phyloP scores from a whole-genome alignment of 495 filamentous ascomycete genomes.

The Aspergillus avenaceus region DNA sequence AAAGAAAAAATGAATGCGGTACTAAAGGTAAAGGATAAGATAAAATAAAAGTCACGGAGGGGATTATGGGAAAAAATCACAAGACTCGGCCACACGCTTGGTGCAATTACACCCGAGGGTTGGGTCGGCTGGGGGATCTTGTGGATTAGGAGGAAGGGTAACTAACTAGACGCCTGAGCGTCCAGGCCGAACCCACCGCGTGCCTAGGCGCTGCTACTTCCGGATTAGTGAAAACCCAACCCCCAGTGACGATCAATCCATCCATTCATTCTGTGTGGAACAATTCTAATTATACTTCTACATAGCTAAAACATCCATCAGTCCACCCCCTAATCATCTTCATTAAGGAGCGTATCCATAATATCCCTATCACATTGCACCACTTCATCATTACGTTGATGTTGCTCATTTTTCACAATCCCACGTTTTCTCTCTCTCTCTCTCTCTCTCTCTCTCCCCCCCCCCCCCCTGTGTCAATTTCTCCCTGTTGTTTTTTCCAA shows the following conservation, averaged over 20 bases:
- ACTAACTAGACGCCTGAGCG: slow-evolving; percentile 12
- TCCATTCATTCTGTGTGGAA: slow-evolving; percentile 2
- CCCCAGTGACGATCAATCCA: neutral
- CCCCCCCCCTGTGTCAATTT: neutral
- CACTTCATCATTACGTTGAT: neutral
- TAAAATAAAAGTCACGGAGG: too few relatives aligned
- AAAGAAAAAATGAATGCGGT: slow-evolving; percentile 6
- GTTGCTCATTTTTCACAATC: too few relatives aligned
- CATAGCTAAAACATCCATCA: neutral
- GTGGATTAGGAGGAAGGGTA: slow-evolving; percentile 5
- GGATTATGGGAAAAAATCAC: too few relatives aligned
- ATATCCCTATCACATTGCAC: too few relatives aligned
- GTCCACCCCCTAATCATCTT: neutral
- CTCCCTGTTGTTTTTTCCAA: too few relatives aligned
- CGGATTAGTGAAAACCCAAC: slow-evolving; percentile 6
- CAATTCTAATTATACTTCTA: neutral
- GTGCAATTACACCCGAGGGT: slow-evolving; percentile 11
- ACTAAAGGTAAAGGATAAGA: neutral
- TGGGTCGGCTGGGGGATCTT: slow-evolving; percentile 9
- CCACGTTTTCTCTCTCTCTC: too few relatives aligned
- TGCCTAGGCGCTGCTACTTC: neutral
- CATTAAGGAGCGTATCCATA: neutral
- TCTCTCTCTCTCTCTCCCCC: neutral
- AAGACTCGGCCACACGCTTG: slow-evolving; percentile 6
- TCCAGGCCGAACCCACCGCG: slow-evolving; percentile 8